Percentiles rank a stretch among this genome's conserved stretches.
Conservation (phyloP, 768 basidiomycete genomes). For the Psilocybe sp. region DNA sequence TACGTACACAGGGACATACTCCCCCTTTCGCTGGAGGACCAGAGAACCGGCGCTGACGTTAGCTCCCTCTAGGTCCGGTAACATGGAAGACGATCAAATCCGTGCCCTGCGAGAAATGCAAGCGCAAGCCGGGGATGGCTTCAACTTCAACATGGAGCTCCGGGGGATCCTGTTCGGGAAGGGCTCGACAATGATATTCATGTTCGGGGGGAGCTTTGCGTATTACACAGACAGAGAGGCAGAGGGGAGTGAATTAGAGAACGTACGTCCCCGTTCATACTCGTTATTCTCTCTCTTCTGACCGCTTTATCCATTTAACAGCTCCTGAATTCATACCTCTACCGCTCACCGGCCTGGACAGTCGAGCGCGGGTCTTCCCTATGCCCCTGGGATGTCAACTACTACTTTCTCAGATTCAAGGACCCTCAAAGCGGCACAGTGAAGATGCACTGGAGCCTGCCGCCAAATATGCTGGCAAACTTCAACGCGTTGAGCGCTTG, state of each 20-base stretch:
- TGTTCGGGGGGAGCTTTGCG: background rate
- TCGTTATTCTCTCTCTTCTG: background rate
- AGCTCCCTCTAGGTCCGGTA: background rate
- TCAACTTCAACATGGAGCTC: background rate
- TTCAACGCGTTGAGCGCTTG: background rate
- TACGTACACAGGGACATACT: background rate
- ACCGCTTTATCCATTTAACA: background rate
- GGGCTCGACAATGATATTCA: constrained; percentile 5
- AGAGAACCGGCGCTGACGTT: background rate
- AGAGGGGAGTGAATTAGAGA: constrained; percentile 3
- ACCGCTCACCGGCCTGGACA: constrained; percentile 1
- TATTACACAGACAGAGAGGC: constrained; percentile 3
- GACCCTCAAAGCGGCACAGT: background rate
- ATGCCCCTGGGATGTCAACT: constrained; percentile 5
- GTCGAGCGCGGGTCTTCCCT: constrained; percentile 5
- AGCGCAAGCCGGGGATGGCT: background rate
- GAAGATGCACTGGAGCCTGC: constrained; percentile 4
- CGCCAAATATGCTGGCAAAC: background rate
- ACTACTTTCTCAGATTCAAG: constrained; percentile 7
- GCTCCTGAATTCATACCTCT: constrained; percentile 2
- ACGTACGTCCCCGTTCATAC: background rate
- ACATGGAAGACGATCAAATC: background rate
- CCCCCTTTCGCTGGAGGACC: too few relatives aligned
- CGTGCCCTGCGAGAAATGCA: background rate
- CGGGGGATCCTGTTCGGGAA: constrained; percentile 3